A percentile compares a stretch with the other conserved stretches of the same genome.
Evolutionary conservation across 306 rosid genomes (phyloP).

Genomic region (Dalbergia oliveri): DNA sequence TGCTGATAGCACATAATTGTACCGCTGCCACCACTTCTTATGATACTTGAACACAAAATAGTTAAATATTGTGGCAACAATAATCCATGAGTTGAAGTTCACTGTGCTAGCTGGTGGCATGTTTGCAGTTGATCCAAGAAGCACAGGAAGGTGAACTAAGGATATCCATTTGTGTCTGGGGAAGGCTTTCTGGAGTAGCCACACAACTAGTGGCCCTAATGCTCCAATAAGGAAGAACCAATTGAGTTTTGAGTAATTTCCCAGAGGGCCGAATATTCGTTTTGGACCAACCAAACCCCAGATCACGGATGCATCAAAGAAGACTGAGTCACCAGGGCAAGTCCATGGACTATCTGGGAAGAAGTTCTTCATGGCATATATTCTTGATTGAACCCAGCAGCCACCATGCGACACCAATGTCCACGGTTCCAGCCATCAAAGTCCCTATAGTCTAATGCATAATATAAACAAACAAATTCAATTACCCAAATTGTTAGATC

Average conservation of each 20-base stretch:
- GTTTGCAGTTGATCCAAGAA: constrained; percentile 68
- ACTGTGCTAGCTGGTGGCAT: constrained; percentile 80
- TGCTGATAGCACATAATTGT: constrained; percentile 76
- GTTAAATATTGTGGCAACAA: constrained; percentile 61
- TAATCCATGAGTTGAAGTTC: constrained; percentile 78
- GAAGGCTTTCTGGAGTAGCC: constrained; percentile 60
- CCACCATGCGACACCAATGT: constrained; percentile 53
- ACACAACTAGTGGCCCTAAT: constrained; percentile 64
- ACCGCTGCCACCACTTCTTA: constrained; percentile 79
- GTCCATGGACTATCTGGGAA: constrained; percentile 50
- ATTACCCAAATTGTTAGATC: not conserved
- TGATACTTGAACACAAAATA: constrained; percentile 62
- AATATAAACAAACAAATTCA: not conserved
- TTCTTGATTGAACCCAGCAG: constrained; percentile 42
- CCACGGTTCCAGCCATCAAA: constrained; percentile 46
- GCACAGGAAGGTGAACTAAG: constrained; percentile 74
- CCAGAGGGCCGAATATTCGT: constrained; percentile 71
- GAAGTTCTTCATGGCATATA: constrained; percentile 41
- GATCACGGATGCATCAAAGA: constrained; percentile 79
- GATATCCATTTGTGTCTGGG: constrained; percentile 68
- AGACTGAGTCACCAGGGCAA: constrained; percentile 49
- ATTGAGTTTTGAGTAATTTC: constrained; percentile 62
- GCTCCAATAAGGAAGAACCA: constrained; percentile 71
- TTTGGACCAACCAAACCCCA: constrained; percentile 82
- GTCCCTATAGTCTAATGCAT: constrained; percentile 48